Evolutionary conservation across 345 rosid species (phyloP).

Genomic region (Lepidium sativum): DNA sequence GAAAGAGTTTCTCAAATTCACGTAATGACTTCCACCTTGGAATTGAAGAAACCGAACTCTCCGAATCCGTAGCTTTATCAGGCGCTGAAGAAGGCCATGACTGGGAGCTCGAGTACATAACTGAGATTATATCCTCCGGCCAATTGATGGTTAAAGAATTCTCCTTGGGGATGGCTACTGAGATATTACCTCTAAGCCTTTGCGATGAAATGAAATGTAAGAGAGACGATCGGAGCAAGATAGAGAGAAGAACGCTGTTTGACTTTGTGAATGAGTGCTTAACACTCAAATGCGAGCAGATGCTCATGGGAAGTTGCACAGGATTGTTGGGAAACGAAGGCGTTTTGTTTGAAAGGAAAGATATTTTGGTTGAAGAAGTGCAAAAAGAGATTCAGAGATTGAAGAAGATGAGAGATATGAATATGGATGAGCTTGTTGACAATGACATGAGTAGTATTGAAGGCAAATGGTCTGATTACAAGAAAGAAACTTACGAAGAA

Average conservation of each 20-base stretch:
- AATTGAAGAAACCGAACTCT: no score
- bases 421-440: conserved; percentile 78
- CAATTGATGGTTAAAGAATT: conserved; percentile 37
- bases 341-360: conserved; percentile 26
- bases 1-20: conserved; percentile 29
- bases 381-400: conserved; percentile 37
- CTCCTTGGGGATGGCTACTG: conserved; percentile 30
- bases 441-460: conserved; percentile 54
- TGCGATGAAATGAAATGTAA: conserved; percentile 9
- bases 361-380: conserved; percentile 48
- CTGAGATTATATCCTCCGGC: conserved; percentile 34
- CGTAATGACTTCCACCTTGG: no score
- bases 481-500: conserved; percentile 50
- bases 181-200: conserved; percentile 34
- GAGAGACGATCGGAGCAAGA: conserved; percentile 22
- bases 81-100: no score
- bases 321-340: conserved; percentile 35
- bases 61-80: no score
- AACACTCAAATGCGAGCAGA: conserved; percentile 25
- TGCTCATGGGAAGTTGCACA: conserved; percentile 30
- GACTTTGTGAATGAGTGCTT: conserved; percentile 51
- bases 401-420: conserved; percentile 49
- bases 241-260: conserved; percentile 39
- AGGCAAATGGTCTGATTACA: conserved; percentile 76
- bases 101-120: no score